Percentiles rank a stretch among this genome's conserved stretches.
phyloP scores from a whole-genome alignment of 768 basidiomycete genomes.

The Trametes sanguinea region DNA sequence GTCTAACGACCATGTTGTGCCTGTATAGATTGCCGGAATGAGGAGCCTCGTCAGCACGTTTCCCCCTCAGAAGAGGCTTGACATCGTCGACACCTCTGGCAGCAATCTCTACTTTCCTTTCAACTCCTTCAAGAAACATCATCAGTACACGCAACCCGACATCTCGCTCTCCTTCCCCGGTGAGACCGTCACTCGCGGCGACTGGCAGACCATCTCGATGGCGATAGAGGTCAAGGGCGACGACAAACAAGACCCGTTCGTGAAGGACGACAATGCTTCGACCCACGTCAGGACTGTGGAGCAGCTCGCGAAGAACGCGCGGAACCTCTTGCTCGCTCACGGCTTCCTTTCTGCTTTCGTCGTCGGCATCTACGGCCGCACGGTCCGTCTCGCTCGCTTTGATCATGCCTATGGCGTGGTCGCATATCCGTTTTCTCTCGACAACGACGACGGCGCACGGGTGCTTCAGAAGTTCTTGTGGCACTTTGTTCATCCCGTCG shows the following conservation, averaged over 20 bases:
- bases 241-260: neutral
- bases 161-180: constrained; percentile 12
- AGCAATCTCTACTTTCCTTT: neutral
- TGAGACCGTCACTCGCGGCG: neutral
- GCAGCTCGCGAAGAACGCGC: constrained; percentile 9
- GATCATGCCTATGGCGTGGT: constrained; percentile 15
- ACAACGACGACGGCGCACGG: neutral
- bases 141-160: neutral
- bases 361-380: constrained; percentile 19
- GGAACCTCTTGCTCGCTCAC: constrained; percentile 14
- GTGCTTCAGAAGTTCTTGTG: constrained; percentile 15
- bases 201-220: constrained; percentile 10
- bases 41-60: neutral
- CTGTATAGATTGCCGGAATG: neutral
- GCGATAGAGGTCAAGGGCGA: neutral
- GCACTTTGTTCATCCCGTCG: constrained; percentile 12
- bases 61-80: neutral
- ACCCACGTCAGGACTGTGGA: neutral
- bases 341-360: constrained; percentile 11
- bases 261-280: neutral
- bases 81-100: neutral
- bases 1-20: neutral
- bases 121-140: neutral
- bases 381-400: constrained; percentile 14
- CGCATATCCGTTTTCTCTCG: constrained; percentile 1